These are phyloP conservation scores for Periconia digitata DNA, from an alignment of 2,329 filamentous ascomycete species.

Conservation along the genomic window DNA sequence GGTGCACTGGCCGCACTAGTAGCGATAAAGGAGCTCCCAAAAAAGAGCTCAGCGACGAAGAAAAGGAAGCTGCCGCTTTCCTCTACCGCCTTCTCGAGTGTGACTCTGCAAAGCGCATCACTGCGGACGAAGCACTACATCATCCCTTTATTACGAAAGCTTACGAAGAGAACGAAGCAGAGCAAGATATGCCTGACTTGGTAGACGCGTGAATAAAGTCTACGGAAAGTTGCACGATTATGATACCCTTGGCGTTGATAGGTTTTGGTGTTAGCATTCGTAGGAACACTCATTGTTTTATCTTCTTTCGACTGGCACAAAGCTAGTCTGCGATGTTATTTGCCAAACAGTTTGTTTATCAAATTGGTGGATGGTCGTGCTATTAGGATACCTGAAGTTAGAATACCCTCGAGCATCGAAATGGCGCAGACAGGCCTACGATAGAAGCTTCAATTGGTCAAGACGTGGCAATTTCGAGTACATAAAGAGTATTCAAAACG, in stretches of 20 bases:
- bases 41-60: slow-evolving; percentile 63
- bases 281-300: slow-evolving; percentile 8
- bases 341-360: neutral
- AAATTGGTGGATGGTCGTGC: slow-evolving; percentile 23
- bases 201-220: slow-evolving; percentile 17
- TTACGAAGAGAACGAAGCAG: slow-evolving; percentile 30
- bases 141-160: slow-evolving; percentile 65
- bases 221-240: slow-evolving; percentile 8
- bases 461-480: neutral
- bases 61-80: slow-evolving; percentile 73
- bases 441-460: no score
- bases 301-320: slow-evolving; percentile 1
- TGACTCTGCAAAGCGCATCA: slow-evolving; percentile 73
- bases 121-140: slow-evolving; percentile 70
- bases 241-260: slow-evolving; percentile 3
- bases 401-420: no score
- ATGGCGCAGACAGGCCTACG: no score
- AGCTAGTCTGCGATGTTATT: slow-evolving; percentile 29
- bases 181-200: slow-evolving; percentile 38
- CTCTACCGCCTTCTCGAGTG: slow-evolving; percentile 73
- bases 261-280: slow-evolving; percentile 6
- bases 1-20: slow-evolving; percentile 80
- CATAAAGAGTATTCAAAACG: neutral
- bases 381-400: no score
- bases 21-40: slow-evolving; percentile 51